Evolutionary conservation across 495 filamentous ascomycete genomes (phyloP), one percentile per base, ranked within the genome.

Genomic region (Tuber magnatum): DNA sequence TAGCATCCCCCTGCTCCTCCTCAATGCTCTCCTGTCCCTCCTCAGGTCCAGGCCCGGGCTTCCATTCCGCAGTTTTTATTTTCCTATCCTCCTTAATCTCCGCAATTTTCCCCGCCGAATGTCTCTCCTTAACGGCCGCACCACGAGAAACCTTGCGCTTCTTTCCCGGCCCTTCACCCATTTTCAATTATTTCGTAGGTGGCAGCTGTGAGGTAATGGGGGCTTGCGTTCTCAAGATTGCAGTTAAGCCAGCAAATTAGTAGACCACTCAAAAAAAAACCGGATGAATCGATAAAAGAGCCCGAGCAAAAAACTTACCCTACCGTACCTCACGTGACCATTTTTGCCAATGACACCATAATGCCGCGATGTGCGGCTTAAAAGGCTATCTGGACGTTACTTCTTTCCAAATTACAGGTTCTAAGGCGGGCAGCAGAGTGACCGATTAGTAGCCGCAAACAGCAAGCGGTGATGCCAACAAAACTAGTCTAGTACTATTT

Each of bases 121-220:
- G 32, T 22, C 70, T 46, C n/a, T 42, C 68, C 35, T 40, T 40
- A n/a, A 68, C 70, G 35, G 61, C 71, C 6, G 56, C 69, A 7
- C 32, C 77, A 71, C 73, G 77, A 1, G 78, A 80, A 16, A 69
- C 73, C 71, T 80, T 80, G 38, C 71, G 44, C 42, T 72, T 79
- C 69, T 80, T 80, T 6, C 48, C 73, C n/a, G 70, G 76, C 9
- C 69, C 77, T 72, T 75, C 77, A 70, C n/a, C 46, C 77, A 79
- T 79, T 48, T 14, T 48, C 68, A 35, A 18, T 65, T 65, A 35
- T 65, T 35, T 35, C 12, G 56, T 65, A 35, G 56, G 28, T 5
- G 3, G 28, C 28, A 18, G 14, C 7, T 35, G 16, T 20, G 56
- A 14, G 8, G 56, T 35, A 20, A 20, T 8, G 1, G 56, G 35